Base-by-base conservation (phyloP, 1,139 yeast species). In the Geotrichum aggregatum region DNA sequence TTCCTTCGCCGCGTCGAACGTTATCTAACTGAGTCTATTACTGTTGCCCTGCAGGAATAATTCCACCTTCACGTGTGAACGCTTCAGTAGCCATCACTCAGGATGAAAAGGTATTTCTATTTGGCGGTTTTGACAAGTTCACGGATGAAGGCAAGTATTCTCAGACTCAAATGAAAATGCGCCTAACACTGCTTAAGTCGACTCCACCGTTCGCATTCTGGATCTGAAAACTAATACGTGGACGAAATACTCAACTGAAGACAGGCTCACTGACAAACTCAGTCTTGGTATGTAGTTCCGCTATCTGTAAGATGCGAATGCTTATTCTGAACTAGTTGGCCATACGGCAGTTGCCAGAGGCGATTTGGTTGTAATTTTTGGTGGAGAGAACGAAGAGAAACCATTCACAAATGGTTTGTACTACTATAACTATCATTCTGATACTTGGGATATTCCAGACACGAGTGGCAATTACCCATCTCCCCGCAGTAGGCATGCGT, bases 401-500 rank as follows among this genome's bases (percentile, higher is more conserved):
- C 55, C 50, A 11, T 51, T 36, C 48, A 56, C 57, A 36, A 63
- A 52, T 45, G 57, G 47, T 3, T 44, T 55, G 31, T 58, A 52
- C 58, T 60, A 50, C 3, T 69, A 66, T 49, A 58, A 64, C 47
- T 44, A 65, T 1, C 50, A 45, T 2, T 47, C 48, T 0, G 48
- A 62, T 19, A 47, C 45, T 2, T 69, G 72, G 73, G 41, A 54
- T 1, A 36, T 48, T 6, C 63, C 56, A 19, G 40, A 16, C 63
- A 66, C 52, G 61, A 61, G 49, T 73, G 80, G 79, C 62, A 65
- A 2, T 11, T 22, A 40, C 21, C 79, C 82, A 0, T 59, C 63
- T 0, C 61, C 71, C 2, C 64, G 83, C 52, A 72, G 78, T 10
- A 66, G 84, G 47, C 86, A 80, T 63, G 82, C 84, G 0, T 76